Evolutionary conservation across 257 asterid species (phyloP).

Genomic region (Handroanthus guayacan): DNA sequence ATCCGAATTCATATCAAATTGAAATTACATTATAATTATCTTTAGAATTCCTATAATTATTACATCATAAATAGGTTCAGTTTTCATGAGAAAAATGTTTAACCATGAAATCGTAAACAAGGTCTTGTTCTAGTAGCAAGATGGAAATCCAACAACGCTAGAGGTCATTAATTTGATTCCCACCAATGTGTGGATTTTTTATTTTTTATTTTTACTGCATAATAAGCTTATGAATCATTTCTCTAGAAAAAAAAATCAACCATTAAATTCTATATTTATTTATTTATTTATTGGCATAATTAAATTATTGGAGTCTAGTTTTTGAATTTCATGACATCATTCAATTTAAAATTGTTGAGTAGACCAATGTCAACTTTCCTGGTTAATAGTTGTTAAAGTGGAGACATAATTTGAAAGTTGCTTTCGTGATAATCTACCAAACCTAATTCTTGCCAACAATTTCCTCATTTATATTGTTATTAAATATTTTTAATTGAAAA

Average conservation of each 20-base stretch:
- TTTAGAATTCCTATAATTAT: no score
- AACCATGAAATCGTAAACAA: no score
- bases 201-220: no score
- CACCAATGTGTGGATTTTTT: no score
- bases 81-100: no score
- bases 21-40: neutral
- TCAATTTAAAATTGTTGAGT: conserved; percentile 1
- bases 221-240: no score
- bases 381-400: conserved; percentile 15
- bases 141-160: no score
- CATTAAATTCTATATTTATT: no score
- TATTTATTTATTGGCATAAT: neutral
- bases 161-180: no score
- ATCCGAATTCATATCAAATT: neutral
- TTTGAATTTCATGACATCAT: neutral
- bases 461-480: neutral
- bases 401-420: conserved; percentile 1
- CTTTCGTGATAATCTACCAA: conserved; percentile 30
- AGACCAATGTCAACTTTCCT: conserved; percentile 13
- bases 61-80: no score
- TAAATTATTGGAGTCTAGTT: neutral
- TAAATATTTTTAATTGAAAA: neutral
- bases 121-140: no score
- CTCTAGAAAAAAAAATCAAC: no score
- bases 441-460: conserved; percentile 27